Evolutionary conservation across 768 basidiomycete species (phyloP).

Genomic region (Nidularia pulvinata): DNA sequence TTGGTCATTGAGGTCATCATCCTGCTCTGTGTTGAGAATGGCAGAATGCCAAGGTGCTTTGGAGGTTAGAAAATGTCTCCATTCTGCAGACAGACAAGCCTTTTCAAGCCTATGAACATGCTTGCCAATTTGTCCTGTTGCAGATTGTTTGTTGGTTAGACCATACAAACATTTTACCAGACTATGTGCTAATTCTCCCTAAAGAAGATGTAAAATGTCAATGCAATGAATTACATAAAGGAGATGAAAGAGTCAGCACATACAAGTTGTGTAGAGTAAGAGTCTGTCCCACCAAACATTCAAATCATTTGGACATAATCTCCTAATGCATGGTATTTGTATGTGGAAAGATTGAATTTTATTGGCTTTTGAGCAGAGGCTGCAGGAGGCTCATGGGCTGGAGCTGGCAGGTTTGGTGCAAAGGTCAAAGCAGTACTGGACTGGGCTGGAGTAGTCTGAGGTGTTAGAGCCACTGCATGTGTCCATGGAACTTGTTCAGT

Average conservation of each 20-base stretch:
- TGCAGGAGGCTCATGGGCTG: background rate
- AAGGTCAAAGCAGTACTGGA: too few species aligned
- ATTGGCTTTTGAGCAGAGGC: background rate
- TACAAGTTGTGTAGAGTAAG: background rate
- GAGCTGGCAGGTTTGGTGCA: background rate
- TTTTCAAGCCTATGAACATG: background rate
- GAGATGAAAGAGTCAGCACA: background rate
- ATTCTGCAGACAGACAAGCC: background rate
- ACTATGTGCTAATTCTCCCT: background rate
- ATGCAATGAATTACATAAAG: background rate
- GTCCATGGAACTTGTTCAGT: too few species aligned
- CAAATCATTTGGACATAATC: slow-evolving; percentile 3
- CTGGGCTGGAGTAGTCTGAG: too few species aligned
- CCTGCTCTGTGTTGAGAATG: background rate
- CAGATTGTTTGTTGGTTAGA: background rate
- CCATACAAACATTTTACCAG: background rate
- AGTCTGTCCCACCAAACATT: background rate
- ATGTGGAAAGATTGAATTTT: slow-evolving; percentile 5
- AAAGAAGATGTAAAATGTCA: background rate
- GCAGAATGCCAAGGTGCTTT: background rate
- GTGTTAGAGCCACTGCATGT: too few species aligned
- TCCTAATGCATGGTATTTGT: slow-evolving; percentile 11
- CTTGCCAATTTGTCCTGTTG: background rate
- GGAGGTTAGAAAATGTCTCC: background rate
- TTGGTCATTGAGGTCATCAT: background rate